phyloP scores from a whole-genome alignment of 345 rosid genomes.

The Bruguiera parviflora region DNA sequence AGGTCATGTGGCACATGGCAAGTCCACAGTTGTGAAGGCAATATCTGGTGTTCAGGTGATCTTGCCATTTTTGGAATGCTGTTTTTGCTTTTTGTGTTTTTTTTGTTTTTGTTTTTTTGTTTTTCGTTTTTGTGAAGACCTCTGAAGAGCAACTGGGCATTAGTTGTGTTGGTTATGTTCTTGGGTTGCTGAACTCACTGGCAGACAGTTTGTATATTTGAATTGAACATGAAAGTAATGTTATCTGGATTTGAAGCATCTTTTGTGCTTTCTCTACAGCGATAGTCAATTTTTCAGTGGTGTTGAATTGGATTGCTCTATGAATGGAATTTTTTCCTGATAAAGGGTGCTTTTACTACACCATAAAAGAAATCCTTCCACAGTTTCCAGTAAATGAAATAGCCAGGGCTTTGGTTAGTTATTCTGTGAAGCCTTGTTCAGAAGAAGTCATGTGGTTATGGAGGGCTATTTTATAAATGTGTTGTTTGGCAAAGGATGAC shows the following conservation, averaged over 20 bases:
- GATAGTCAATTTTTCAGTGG: too few species aligned
- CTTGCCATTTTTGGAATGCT: neutral
- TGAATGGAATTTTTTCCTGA: too few species aligned
- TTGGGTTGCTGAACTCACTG: neutral
- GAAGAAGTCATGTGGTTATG: neutral
- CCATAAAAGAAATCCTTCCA: too few species aligned
- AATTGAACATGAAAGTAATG: too few species aligned
- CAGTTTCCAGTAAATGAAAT: neutral
- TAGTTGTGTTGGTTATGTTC: neutral
- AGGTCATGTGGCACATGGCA: conserved; percentile 98
- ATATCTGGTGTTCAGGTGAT: conserved; percentile 96
- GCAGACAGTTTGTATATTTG: too few species aligned
- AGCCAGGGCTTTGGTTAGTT: neutral
- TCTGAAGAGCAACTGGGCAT: neutral
- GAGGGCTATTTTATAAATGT: neutral
- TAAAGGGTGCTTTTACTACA: too few species aligned
- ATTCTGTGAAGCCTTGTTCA: too few species aligned
- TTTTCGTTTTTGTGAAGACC: neutral
- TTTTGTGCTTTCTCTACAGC: too few species aligned
- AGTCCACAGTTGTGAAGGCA: conserved; percentile 93
- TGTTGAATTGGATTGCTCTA: too few species aligned
- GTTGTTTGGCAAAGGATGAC: neutral
- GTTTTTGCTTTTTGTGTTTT: too few species aligned
- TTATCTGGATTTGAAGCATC: too few species aligned
- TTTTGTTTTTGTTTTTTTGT: neutral